Base-by-base conservation (phyloP, 306 rosid genomes). In the Gillenia trifoliata region DNA sequence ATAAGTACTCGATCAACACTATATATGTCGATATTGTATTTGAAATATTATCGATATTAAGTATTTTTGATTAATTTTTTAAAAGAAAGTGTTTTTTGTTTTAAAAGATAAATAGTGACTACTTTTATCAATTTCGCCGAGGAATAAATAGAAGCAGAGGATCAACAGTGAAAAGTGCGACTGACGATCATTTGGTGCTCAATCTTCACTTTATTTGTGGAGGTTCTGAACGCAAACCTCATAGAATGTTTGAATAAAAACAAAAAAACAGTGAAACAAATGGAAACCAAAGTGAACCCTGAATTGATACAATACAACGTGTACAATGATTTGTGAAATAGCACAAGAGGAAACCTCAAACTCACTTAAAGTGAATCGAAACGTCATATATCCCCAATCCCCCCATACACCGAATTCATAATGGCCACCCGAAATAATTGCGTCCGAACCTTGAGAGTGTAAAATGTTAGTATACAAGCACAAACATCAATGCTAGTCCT, bases 61-160 rank as follows among this genome's bases (percentile, higher is more conserved):
- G n/a, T n/a, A n/a, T n/a, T n/a, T n/a, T n/a, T n/a, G n/a, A n/a
- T n/a, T n/a, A n/a, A n/a, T n/a, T n/a, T n/a, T n/a, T n/a, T n/a
- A n/a, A n/a, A n/a, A n/a, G n/a, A n/a, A n/a, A n/a, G n/a, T n/a
- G n/a, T n/a, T n/a, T n/a, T n/a, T n/a, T n/a, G n/a, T n/a, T n/a
- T n/a, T n/a, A n/a, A n/a, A n/a, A n/a, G n/a, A n/a, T n/a, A n/a
- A n/a, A n/a, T n/a, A n/a, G n/a, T n/a, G n/a, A n/a, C n/a, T n/a
- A n/a, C n/a, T n/a, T n/a, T n/a, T n/a, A n/a, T n/a, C n/a, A n/a
- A n/a, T n/a, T n/a, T n/a, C n/a, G n/a, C n/a, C n/a, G n/a, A n/a
- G n/a, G n/a, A n/a, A n/a, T n/a, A n/a, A n/a, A n/a, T n/a, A 16
- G 36, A 50, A 52, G 11, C 73, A 19, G 73, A 47, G 59, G 73